A percentile compares a stretch with the other conserved stretches of the same genome.
These are phyloP conservation scores for Colletotrichum sp. DNA, from an alignment of 2,329 filamentous ascomycete genomes.

Conservation along the genomic window DNA sequence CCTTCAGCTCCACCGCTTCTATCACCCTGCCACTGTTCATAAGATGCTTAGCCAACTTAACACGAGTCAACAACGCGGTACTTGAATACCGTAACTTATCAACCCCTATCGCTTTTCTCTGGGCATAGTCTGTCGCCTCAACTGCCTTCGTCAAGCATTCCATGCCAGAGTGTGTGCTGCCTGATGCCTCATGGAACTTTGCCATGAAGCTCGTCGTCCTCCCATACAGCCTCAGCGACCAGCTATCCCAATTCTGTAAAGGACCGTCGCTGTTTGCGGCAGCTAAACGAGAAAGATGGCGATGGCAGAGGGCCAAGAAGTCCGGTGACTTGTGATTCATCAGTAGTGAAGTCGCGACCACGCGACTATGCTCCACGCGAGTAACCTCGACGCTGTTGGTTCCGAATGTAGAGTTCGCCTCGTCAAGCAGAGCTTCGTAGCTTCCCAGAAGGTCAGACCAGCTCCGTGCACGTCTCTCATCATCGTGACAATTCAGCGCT, in stretches of 20 bases:
- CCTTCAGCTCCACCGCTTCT: accelerated
- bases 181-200: background rate
- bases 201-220: background rate
- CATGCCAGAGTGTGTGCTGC: background rate
- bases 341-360: background rate
- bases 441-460: too few relatives aligned
- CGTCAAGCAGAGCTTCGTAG: too few relatives aligned
- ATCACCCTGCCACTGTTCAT: background rate
- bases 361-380: background rate
- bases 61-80: background rate
- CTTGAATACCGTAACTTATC: background rate
- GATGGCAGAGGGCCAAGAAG: background rate
- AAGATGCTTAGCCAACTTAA: background rate
- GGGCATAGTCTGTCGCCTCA: background rate
- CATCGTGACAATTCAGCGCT: too few relatives aligned
- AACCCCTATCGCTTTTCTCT: background rate
- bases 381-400: too few relatives aligned
- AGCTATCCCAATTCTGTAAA: background rate
- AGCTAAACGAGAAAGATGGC: background rate
- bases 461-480: too few relatives aligned
- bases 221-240: background rate
- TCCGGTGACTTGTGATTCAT: background rate
- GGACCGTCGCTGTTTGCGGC: background rate
- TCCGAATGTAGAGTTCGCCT: background rate
- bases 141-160: background rate